Evolutionary conservation across 2,329 filamentous ascomycete species (phyloP), one percentile per base, ranked within the genome.

Genomic region (Rutstroemia sydowiana): DNA sequence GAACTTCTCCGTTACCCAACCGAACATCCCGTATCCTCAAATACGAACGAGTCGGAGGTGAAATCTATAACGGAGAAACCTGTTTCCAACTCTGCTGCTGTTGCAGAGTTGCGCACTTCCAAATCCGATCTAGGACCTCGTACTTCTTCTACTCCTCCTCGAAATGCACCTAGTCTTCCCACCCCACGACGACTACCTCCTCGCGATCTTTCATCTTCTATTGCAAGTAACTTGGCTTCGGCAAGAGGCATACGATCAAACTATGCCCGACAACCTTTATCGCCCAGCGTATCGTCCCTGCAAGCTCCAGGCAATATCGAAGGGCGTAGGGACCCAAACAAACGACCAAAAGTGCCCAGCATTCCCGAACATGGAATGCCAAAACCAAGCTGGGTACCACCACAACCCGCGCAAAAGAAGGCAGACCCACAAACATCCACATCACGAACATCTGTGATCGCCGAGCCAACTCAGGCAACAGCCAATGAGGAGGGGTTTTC

Each of bases 181-280:
- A 62, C 62, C 26, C 61, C 63, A 7, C 58, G 64, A 37, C 61
- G 77, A 51, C 61, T 72, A 65, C 81, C 67, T 2, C 74, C 80
- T 23, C 81, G 88, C 52, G 85, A 91, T 53, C 73, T 85, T 53
- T 81, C 84, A 2, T 88, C 88, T 1, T 95, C 89, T 1, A 95
- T 95, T 55, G 89, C 88, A 23, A 95, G 82, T 69, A 95, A 95
- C 63, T 72, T 95, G 40, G 90, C 90, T 13, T 89, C 88, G 13
- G 89, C 89, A 30, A 78, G 90, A 57, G 90, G 90, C 16, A 95
- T 95, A 60, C 76, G 78, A 20, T 75, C 78, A 51, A 78, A 76
- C 55, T 78, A 82, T 54, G 76, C 84, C 55, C 77, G 82, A 21
- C 82, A 85, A 55, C 84, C 85, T 2, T 77, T 83, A 10, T 85